Base-by-base conservation (phyloP, 257 asterid genomes). In the Penstemon davidsonii region DNA sequence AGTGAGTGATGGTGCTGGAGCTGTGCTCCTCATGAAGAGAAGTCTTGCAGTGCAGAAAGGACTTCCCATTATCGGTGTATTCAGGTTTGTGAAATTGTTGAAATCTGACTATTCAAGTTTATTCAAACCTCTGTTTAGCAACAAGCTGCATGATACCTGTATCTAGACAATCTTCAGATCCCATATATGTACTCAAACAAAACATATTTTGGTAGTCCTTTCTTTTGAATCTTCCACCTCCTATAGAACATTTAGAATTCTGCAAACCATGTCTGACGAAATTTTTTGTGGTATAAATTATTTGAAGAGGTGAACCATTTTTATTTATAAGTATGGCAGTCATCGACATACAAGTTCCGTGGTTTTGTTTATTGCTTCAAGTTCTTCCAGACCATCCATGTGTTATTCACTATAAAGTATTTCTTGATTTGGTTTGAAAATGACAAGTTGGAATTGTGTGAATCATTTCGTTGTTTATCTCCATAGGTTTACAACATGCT, bases 1-100 rank as follows among this genome's bases (percentile, higher is more conserved):
- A 81, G 96, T 94, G 55, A 87, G 86, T 80, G 99, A 94, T 75
- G 99, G 99, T 70, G 97, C 99, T 72, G 99, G 95, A 72, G 99
- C 96, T 60, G 99, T 94, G 66, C 96, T 94, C 3, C 95, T 94
- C 62, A 94, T 91, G 99, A 94, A 81, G 85, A 88, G 96, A 83
- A 86, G 99, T 68, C 63, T 86, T 46, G 99, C 99, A 38, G 52
- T 84, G 85, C 90, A 84, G 89, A 93, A 90, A 76, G 96, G 99
- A 66, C 91, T 93, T 74, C 96, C 99, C 33, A 78, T 93, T 73
- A 96, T 90, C 61, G 99, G 99, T 67, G 89, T 93, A 66, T 93
- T 93, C 80, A 93, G 97, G 99, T 93, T 55, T 62, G 77, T 62
- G 51, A 58, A 47, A 45, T 43, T 25, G 66, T 66, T 55, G 50